Percentiles rank a stretch among this genome's conserved stretches.
phyloP scores from a whole-genome alignment of 768 basidiomycete species.

The Pleurotus djamor region DNA sequence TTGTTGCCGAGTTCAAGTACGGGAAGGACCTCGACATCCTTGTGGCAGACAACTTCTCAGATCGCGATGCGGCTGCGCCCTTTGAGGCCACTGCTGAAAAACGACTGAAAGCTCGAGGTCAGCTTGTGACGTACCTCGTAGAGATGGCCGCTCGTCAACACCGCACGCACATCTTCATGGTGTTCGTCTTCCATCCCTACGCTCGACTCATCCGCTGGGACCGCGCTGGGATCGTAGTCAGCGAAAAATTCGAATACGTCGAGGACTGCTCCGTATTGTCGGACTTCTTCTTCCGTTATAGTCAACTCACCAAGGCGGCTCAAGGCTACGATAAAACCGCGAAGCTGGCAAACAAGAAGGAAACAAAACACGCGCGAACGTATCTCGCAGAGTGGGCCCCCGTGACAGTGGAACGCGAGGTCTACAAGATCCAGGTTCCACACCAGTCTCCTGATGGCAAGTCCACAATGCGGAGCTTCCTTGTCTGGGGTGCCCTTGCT shows the following conservation, averaged over 20 bases:
- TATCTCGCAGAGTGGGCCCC: background rate
- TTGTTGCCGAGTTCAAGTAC: background rate
- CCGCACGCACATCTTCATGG: conserved; percentile 21
- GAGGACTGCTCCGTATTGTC: conserved; percentile 9
- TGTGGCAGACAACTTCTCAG: background rate
- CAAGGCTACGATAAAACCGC: background rate
- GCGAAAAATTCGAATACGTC: conserved; percentile 20
- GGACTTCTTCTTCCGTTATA: conserved; percentile 22
- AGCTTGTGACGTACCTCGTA: conserved; percentile 17
- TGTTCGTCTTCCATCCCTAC: conserved; percentile 19
- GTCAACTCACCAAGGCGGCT: background rate
- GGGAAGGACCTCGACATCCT: background rate
- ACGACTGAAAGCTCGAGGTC: conserved; percentile 14
- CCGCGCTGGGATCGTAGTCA: conserved; percentile 25
- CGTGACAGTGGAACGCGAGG: background rate
- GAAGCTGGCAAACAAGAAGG: background rate
- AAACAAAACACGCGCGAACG: background rate
- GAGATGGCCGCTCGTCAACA: conserved; percentile 20
- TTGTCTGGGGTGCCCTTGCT: background rate
- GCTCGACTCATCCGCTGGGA: conserved; percentile 29
- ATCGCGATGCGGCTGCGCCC: background rate
- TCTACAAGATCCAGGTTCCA: background rate
- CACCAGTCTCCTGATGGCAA: background rate
- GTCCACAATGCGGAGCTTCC: background rate
- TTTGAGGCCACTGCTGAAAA: background rate